Percentiles rank a stretch among this genome's conserved stretches.
Conservation (phyloP, 2,329 filamentous ascomycete species). For the Exophiala spinifera region DNA sequence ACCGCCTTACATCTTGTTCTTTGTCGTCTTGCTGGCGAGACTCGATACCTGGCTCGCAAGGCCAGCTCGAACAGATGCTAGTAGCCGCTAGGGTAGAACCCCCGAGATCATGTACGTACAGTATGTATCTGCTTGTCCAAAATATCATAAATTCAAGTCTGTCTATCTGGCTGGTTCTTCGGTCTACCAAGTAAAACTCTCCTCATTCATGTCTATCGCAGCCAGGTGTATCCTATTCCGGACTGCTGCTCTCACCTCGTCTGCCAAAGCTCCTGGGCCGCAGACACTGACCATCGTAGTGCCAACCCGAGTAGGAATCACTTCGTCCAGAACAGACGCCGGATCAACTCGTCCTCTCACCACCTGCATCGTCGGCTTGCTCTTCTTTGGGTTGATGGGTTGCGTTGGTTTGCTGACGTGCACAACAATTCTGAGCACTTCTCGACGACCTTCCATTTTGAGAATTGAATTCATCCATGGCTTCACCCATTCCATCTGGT, state of each 20-base stretch:
- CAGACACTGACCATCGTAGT: slow-evolving; percentile 62
- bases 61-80: too few relatives aligned
- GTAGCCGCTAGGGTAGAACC: too few relatives aligned
- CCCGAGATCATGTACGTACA: too few relatives aligned
- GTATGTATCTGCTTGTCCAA: too few relatives aligned
- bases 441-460: slow-evolving; percentile 55
- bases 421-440: slow-evolving; percentile 59
- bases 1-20: too few relatives aligned
- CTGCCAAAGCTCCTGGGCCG: slow-evolving; percentile 61
- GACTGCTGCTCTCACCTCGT: slow-evolving; percentile 57
- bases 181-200: slow-evolving; percentile 62
- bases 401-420: slow-evolving; percentile 61
- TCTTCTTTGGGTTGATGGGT: slow-evolving; percentile 52
- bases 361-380: slow-evolving; percentile 61
- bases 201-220: slow-evolving; percentile 61
- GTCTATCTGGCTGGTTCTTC: neutral
- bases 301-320: slow-evolving; percentile 54
- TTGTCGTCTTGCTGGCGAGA: too few relatives aligned
- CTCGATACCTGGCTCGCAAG: too few relatives aligned
- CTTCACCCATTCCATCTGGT: slow-evolving; percentile 62
- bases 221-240: slow-evolving; percentile 51
- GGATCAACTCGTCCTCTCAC: slow-evolving; percentile 58
- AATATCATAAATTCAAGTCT: too few relatives aligned
- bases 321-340: slow-evolving; percentile 55
- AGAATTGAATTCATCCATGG: slow-evolving; percentile 65